phyloP scores from a whole-genome alignment of 2,329 filamentous ascomycete genomes.

The Penicillium sp. region DNA sequence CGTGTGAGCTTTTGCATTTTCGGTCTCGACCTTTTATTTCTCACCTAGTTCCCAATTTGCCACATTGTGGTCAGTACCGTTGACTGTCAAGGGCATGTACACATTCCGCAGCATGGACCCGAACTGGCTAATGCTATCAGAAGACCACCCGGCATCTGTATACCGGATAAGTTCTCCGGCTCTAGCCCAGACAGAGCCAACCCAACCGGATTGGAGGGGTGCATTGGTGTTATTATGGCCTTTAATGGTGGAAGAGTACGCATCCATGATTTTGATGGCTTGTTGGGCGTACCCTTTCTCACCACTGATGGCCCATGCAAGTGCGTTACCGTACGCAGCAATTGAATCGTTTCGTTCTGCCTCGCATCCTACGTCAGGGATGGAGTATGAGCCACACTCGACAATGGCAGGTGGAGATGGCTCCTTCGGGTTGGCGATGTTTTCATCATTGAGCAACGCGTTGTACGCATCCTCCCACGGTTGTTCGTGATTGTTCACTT shows the following conservation, averaged over 20 bases:
- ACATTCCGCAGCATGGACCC: conserved; percentile 26
- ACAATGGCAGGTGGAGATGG: conserved; percentile 17
- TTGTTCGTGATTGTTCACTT: not conserved
- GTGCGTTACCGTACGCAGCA: conserved; percentile 28
- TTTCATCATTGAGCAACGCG: not conserved
- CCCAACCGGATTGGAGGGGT: conserved; percentile 30
- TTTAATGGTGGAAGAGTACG: conserved; percentile 24
- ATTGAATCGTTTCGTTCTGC: conserved; percentile 29
- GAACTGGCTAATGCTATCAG: conserved; percentile 20
- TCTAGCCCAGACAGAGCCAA: conserved; percentile 28
- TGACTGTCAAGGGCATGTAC: conserved; percentile 24
- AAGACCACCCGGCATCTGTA: conserved; percentile 22
- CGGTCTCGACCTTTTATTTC: not conserved
- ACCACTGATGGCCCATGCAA: conserved; percentile 26
- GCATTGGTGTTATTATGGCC: conserved; percentile 28
- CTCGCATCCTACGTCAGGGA: conserved; percentile 26
- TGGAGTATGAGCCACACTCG: conserved; percentile 28
- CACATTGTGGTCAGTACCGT: conserved; percentile 14
- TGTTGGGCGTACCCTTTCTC: conserved; percentile 22
- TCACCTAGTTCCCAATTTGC: conserved; percentile 31
- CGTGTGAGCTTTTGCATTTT: not conserved
- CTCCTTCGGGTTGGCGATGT: not conserved
- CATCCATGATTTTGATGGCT: conserved; percentile 30
- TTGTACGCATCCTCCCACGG: conserved; percentile 1
- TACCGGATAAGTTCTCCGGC: conserved; percentile 31